Conservation (phyloP, 2,329 filamentous ascomycete species). For the Penicillium sclerotigenum region DNA sequence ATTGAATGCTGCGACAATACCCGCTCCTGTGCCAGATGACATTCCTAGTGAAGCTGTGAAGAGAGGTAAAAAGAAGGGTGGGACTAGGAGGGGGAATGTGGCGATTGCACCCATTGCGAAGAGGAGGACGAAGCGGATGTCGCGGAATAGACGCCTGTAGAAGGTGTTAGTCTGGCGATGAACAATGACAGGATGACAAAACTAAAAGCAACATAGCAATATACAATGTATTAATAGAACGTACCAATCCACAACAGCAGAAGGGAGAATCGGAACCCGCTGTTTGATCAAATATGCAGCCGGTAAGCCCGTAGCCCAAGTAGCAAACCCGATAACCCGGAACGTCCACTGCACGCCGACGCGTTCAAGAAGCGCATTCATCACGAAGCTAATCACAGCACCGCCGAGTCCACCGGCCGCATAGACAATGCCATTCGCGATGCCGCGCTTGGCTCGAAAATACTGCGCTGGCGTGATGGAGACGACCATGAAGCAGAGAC, state of each 20-base stretch:
- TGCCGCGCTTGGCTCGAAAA: slow-evolving; percentile 52
- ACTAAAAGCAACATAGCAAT: neutral
- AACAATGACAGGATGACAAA: neutral
- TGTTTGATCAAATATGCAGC: slow-evolving; percentile 52
- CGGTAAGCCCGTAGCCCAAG: slow-evolving; percentile 54
- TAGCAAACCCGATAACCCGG: slow-evolving; percentile 48
- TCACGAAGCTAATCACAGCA: slow-evolving; percentile 50
- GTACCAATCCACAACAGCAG: slow-evolving; percentile 52
- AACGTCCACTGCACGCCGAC: slow-evolving; percentile 44
- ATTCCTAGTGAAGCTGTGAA: slow-evolving; percentile 57
- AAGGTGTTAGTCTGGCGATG: neutral
- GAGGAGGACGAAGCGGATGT: slow-evolving; percentile 51
- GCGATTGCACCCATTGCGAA: slow-evolving; percentile 56
- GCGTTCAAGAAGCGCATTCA: slow-evolving; percentile 43
- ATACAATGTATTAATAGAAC: neutral
- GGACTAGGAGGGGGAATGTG: slow-evolving; percentile 60
- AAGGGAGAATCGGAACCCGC: slow-evolving; percentile 34
- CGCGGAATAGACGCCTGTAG: slow-evolving; percentile 50
- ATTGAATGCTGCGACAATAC: slow-evolving; percentile 60
- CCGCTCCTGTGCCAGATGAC: slow-evolving; percentile 53
- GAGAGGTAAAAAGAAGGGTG: slow-evolving; percentile 60
- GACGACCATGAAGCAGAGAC: slow-evolving; percentile 46
- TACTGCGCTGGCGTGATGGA: slow-evolving; percentile 54
- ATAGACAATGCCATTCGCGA: slow-evolving; percentile 51
- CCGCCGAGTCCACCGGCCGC: slow-evolving; percentile 54